Evolutionary conservation across 2,329 filamentous ascomycete genomes (phyloP), one percentile per base, ranked within the genome.

Genomic region (Ceratocystis alfenasii): DNA sequence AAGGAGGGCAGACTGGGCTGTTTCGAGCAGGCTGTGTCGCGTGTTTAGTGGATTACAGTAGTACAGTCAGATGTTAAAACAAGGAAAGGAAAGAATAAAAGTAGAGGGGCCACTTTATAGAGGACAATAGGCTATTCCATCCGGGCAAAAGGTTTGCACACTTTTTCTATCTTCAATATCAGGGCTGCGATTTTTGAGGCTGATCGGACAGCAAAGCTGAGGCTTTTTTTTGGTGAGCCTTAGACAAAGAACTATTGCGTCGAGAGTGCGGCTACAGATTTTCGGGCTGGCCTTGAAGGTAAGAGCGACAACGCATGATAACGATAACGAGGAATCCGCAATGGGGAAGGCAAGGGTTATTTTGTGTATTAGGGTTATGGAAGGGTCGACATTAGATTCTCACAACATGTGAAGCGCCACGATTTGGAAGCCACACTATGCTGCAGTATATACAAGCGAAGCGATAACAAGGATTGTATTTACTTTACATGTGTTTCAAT

Each of bases 1-100:
- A 41, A 41, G 12, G 36, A 41, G 48, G 7, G 48, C 5, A 4
- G 48, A n/a, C 6, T 12, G 48, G 48, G 36, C 36, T 12, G 48
- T 53, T 53, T 53, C n/a, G 17, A 25, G 48, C 48, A 53, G 48
- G 48, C 48, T 53, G n/a, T n/a, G n/a, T 53, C n/a, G 48, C 48
- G 48, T n/a, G 7, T 53, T 53, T 2, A 20, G 48, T 25, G 48
- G 48, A 15, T 41, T 41, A 41, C 36, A 41, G n/a, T 53, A 25
- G 48, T 53, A 8, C n/a, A 25, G n/a, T 53, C 48, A 22, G 48
- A 22, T 53, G 17, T 25, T n/a, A 53, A 53, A 53, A 53, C 22
- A 22, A 53, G 48, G 6, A 53, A 20, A 12, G 48, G 22, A 25
- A 25, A 12, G 10, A 25, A 20, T 8, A 22, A 25, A 53, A 53